These are phyloP conservation scores for Saturnispora mendoncae DNA, from an alignment of 805 yeast genomes.

Conservation along the genomic window DNA sequence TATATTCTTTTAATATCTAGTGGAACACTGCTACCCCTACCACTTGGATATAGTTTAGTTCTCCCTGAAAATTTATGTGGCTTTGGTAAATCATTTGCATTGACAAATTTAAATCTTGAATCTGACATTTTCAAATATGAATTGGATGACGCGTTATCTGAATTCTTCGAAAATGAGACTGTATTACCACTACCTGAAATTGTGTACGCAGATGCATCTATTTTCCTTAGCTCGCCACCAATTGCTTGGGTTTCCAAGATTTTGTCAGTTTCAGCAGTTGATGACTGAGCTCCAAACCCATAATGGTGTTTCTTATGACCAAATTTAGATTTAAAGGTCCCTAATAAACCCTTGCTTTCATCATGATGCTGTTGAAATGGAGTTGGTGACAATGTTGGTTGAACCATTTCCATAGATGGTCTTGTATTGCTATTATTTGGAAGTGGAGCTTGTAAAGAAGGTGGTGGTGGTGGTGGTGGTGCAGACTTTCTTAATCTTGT, in stretches of 20 bases:
- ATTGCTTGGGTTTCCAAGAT: conserved; percentile 36
- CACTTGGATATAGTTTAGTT: conserved; percentile 84
- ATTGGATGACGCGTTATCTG: conserved; percentile 2
- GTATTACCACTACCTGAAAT: conserved; percentile 33
- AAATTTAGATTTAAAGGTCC: conserved; percentile 11
- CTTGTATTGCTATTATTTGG: conserved; percentile 19
- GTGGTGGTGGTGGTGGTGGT: conserved; percentile 32
- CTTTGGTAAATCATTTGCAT: conserved; percentile 64
- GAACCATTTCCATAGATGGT: conserved; percentile 3
- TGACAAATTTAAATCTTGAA: conserved; percentile 60
- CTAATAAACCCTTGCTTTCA: conserved; percentile 9
- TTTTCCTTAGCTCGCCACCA: conserved; percentile 47
- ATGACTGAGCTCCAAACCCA: conserved; percentile 9
- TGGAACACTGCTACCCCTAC: conserved; percentile 89
- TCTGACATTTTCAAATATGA: conserved; percentile 52
- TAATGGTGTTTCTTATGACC: conserved; percentile 13
- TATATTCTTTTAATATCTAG: conserved; percentile 39
- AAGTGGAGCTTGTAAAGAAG: conserved; percentile 30
- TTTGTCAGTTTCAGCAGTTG: conserved; percentile 11
- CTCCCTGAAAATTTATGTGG: conserved; percentile 75
- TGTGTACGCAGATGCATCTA: conserved; percentile 59
- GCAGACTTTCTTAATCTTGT: conserved; percentile 15
- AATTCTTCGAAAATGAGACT: conserved; percentile 13
- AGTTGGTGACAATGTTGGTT: conserved; percentile 6
- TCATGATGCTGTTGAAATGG: conserved; percentile 3